Evolutionary conservation across 495 filamentous ascomycete species (phyloP).

Genomic region (Trichoderma erinaceum): DNA sequence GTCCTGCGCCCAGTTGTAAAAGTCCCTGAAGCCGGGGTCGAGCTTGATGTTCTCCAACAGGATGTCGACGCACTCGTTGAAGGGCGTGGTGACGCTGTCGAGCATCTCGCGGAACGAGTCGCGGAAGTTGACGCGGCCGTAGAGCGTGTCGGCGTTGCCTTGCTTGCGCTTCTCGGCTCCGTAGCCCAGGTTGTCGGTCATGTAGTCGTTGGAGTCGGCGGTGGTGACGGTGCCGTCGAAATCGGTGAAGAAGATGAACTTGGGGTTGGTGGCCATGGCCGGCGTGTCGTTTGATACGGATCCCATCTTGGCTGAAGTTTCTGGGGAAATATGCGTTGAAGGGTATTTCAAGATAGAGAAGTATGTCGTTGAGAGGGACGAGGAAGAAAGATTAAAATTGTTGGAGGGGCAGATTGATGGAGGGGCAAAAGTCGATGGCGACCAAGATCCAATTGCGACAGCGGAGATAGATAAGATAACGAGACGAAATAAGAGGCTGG

Average conservation of each 20-base stretch:
- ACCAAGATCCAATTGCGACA: background rate
- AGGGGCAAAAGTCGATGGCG: background rate
- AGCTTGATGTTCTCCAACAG: slow-evolving; percentile 78
- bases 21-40: slow-evolving; percentile 78
- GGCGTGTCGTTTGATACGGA: slow-evolving; percentile 23
- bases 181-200: slow-evolving; percentile 89
- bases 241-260: slow-evolving; percentile 95
- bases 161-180: slow-evolving; percentile 58
- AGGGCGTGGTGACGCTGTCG: slow-evolving; percentile 69
- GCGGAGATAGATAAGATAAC: background rate
- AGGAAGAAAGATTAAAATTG: background rate
- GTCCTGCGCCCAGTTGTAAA: slow-evolving; percentile 70
- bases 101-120: slow-evolving; percentile 87
- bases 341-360: background rate
- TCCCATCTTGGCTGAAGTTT: slow-evolving; percentile 24
- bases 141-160: slow-evolving; percentile 66
- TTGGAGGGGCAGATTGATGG: slow-evolving; percentile 14
- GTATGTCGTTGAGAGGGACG: background rate
- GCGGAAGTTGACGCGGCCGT: slow-evolving; percentile 62
- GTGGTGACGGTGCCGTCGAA: slow-evolving; percentile 95
- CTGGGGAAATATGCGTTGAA: background rate
- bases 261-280: slow-evolving; percentile 59
- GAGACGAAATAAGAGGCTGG: too few relatives aligned
- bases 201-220: slow-evolving; percentile 87
- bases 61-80: slow-evolving; percentile 67